Base-by-base conservation (phyloP, 352 stramenopile species). In the Sclerospora graminicola region DNA sequence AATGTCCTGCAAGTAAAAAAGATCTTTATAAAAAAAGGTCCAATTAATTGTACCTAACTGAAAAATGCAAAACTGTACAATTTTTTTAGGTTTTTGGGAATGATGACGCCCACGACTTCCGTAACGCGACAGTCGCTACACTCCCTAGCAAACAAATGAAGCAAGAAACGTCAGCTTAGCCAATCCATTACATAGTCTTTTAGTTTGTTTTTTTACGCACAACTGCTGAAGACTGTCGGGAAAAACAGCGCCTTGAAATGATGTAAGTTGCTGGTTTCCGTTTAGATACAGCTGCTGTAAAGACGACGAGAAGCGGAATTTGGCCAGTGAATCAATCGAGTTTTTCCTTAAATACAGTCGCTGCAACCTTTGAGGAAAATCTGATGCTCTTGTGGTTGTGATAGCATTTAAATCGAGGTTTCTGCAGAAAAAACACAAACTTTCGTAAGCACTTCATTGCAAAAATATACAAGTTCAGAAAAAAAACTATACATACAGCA, bases 211-310 rank as follows among this genome's bases (percentile, higher is more conserved):
- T 26, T 26, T 26, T 26, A 26, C 21, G 21, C 21, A 69, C 53
- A 69, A 33, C 7, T 60, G 57, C 36, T 57, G 36, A n/a, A 83
- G 45, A 7, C 49, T 61, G 34, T 69, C 53, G 0, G 70, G 67
- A 14, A 83, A 51, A 10, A 71, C 57, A 29, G 61, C 51, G 13
- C 64, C 66, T 30, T 72, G 31, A 32, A 83, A 43, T 15, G 57
- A 63, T 6, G 57, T 54, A 16, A 75, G 57, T 19, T 70, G 45
- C 29, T 51, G 28, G 41, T 83, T 83, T 7, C 63, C 62, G 31
- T 60, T 69, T 8, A 78, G 42, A 35, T 50, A 64, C 45, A 69
- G 46, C 14, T 46, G 16, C 28, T 69, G 51, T 13, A 69, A 41
- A 1, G 44, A 45, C 6, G 45, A 38, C 16, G 59, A 52, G 27